Base-by-base conservation (phyloP, 768 basidiomycete species). In the Leccinum boreale region DNA sequence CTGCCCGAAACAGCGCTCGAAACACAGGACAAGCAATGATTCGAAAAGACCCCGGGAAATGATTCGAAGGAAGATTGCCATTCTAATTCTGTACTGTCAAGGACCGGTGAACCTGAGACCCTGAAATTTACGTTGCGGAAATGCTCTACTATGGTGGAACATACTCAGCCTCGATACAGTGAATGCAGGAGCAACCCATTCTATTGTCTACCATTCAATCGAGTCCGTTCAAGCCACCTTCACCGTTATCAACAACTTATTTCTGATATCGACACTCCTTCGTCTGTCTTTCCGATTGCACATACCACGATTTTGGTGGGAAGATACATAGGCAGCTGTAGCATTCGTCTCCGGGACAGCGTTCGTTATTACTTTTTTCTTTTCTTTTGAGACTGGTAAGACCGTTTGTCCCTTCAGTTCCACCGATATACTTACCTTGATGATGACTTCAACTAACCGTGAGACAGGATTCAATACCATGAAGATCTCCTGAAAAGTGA, bases 291-390 rank as follows among this genome's bases (percentile, higher is more conserved):
- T 65, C 29, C 61, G 65, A 21, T 33, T 56, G 21, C 56, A 26
- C 17, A 56, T 65, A 52, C 56, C 45, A 42, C 21, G 58, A 28
- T 60, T 66, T 42, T 67, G 67, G 65, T 67, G 67, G 67, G 61
- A 69, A 31, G 31, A 31, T 31, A 12, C 31, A 31, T 12, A 12
- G 31, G 31, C 12, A 31, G 12, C 31, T 31, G 45, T 24, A 23
- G 45, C 23, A 6, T 21, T 46, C 12, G 21, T 24, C 45, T 46
- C 5, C 2, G 45, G 45, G 6, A 24, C 45, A 23, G 23, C 45
- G 14, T 46, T 46, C 21, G 12, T 23, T 5, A 24, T 15, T 24
- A 7, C 21, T 24, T 9, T 7, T 21, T 46, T 23, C 5, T 3
- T 28, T 46, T 12, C 12, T 46, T 5, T 4, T 46, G 5, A 46